These are phyloP conservation scores for Diaporthe sp. DNA, from an alignment of 2,329 filamentous ascomycete genomes.

Conservation along the genomic window DNA sequence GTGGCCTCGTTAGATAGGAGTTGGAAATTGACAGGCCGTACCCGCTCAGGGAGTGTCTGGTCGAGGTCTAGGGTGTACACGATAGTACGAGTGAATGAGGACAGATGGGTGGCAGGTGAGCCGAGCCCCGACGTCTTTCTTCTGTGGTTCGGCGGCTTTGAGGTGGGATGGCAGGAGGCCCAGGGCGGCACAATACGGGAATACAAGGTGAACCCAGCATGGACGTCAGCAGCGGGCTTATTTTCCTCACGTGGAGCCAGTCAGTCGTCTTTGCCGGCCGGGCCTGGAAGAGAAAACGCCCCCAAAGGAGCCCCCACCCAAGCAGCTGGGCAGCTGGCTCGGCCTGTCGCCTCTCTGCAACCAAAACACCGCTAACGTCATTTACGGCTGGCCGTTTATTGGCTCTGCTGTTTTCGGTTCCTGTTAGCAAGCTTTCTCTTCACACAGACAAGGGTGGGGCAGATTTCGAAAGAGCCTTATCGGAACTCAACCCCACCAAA, in stretches of 20 bases:
- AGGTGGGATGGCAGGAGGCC: slow-evolving; percentile 11
- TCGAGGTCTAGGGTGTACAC: background rate
- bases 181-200: background rate
- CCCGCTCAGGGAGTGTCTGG: background rate
- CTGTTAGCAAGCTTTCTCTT: slow-evolving; percentile 1
- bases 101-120: slow-evolving; percentile 1
- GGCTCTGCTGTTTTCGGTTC: slow-evolving; percentile 10
- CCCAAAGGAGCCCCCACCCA: background rate
- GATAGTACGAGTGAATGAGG: background rate
- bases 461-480: slow-evolving; percentile 26
- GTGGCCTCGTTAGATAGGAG: slow-evolving; percentile 4
- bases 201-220: background rate
- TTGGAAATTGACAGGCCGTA: slow-evolving; percentile 14
- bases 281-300: background rate
- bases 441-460: slow-evolving; percentile 21
- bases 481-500: slow-evolving; percentile 28
- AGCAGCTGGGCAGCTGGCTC: background rate
- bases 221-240: slow-evolving; percentile 10
- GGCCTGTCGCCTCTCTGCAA: background rate
- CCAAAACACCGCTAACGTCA: slow-evolving; percentile 3
- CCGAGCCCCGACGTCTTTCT: slow-evolving; percentile 23
- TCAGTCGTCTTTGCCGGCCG: slow-evolving; percentile 14
- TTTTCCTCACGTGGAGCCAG: slow-evolving; percentile 23
- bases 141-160: background rate
- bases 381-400: background rate